phyloP scores from a whole-genome alignment of 2,329 filamentous ascomycete species.

The Fusarium coffeatum region DNA sequence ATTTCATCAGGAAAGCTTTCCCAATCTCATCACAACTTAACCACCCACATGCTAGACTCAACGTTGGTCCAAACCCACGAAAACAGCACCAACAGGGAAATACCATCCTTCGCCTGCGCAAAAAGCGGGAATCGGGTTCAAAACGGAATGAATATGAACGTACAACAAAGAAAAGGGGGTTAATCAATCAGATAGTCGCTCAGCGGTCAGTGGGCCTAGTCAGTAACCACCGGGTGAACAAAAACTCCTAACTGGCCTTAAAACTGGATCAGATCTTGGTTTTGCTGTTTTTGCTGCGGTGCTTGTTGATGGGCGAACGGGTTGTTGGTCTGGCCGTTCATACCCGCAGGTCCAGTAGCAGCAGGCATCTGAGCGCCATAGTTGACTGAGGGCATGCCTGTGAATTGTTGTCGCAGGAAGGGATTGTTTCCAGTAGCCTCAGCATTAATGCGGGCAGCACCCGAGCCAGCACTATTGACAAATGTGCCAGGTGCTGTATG shows the following conservation, averaged over 20 bases:
- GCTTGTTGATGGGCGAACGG: conserved; percentile 64
- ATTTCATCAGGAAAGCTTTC: conserved; percentile 43
- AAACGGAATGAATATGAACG: conserved; percentile 34
- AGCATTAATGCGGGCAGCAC: conserved; percentile 74
- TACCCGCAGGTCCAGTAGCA: conserved; percentile 67
- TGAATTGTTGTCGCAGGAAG: conserved; percentile 86
- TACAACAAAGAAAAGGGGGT: conserved; percentile 31
- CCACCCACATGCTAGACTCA: conserved; percentile 42
- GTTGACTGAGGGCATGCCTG: conserved; percentile 74
- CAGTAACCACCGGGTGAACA: conserved; percentile 2
- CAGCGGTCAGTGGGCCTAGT: conserved; percentile 8
- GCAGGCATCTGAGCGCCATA: conserved; percentile 66
- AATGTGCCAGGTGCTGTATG: conserved; percentile 97
- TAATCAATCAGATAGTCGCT: conserved; percentile 21
- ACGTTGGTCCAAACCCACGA: conserved; percentile 40
- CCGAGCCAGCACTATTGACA: conserved; percentile 91
- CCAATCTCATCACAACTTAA: conserved; percentile 42
- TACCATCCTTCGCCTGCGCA: conserved; percentile 48
- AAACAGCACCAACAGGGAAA: conserved; percentile 46
- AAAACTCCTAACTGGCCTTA: conserved; percentile 50
- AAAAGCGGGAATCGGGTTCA: conserved; percentile 43
- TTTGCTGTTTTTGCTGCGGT: conserved; percentile 60
- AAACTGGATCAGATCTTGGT: conserved; percentile 73
- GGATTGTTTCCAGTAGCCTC: conserved; percentile 88
- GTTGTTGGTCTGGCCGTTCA: conserved; percentile 67